A percentile compares a stretch with the other conserved stretches of the same genome.
Evolutionary conservation across 1,284 basidiomycete genomes (phyloP).

Genomic region (Ganoderma leucocontextum): DNA sequence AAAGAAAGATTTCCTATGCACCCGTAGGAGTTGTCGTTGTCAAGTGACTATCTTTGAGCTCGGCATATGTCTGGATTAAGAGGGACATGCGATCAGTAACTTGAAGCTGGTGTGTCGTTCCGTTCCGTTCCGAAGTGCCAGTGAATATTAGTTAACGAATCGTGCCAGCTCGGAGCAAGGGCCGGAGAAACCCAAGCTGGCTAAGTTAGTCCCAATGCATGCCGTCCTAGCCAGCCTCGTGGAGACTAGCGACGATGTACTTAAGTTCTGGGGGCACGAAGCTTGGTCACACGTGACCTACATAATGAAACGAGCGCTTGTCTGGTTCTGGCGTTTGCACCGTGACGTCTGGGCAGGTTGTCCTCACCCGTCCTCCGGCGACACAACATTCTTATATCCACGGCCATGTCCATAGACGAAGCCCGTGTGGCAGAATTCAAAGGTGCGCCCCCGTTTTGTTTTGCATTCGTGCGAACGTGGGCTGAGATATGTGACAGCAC

Average conservation of each 20-base stretch:
- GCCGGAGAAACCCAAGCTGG: not conserved
- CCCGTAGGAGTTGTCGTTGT: too few relatives aligned
- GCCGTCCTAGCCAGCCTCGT: not conserved
- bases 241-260: not conserved
- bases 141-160: not conserved
- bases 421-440: conserved; percentile 56
- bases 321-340: not conserved
- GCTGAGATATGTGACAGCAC: conserved; percentile 49
- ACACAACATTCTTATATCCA: conserved; percentile 4
- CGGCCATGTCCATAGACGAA: conserved; percentile 49
- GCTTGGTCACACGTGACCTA: conserved; percentile 14
- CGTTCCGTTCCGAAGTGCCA: too few relatives aligned
- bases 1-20: not conserved
- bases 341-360: too few relatives aligned
- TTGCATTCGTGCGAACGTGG: not conserved
- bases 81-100: too few relatives aligned
- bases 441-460: conserved; percentile 45
- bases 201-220: not conserved
- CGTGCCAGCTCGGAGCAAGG: not conserved
- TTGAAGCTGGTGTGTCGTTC: too few relatives aligned
- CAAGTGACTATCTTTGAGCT: too few relatives aligned
- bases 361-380: conserved; percentile 24
- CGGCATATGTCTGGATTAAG: too few relatives aligned
- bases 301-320: not conserved
- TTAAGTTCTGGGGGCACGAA: too few relatives aligned